Evolutionary conservation across 768 basidiomycete species (phyloP).

Genomic region (Amanita thiersii): DNA sequence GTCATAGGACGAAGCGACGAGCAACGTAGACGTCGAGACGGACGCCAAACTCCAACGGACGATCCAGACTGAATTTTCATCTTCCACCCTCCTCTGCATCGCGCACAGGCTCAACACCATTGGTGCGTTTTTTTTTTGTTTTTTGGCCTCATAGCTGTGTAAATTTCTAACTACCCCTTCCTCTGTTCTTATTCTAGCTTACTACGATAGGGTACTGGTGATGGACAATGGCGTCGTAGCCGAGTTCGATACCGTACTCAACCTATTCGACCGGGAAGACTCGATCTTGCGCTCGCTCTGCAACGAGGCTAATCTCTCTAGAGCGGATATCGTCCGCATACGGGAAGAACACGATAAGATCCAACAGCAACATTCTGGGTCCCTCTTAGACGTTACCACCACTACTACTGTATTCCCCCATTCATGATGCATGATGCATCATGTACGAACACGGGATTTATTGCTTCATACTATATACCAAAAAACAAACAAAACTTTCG

Average conservation of each 20-base stretch:
- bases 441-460: no score
- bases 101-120: conserved; percentile 56
- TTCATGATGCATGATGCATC: no score
- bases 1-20: conserved; percentile 60
- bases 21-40: conserved; percentile 54
- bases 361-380: neutral
- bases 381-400: no score
- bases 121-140: conserved; percentile 21
- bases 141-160: conserved; percentile 7
- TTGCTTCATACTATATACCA: no score
- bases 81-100: conserved; percentile 47
- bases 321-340: conserved; percentile 50
- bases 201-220: conserved; percentile 65
- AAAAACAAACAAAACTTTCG: no score
- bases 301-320: conserved; percentile 49
- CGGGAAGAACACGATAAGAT: conserved; percentile 27
- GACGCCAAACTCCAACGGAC: conserved; percentile 55
- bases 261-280: conserved; percentile 48
- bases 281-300: conserved; percentile 70
- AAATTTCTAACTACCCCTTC: neutral
- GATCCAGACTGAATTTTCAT: conserved; percentile 51
- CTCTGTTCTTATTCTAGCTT: conserved; percentile 24
- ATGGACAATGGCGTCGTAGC: conserved; percentile 64
- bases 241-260: conserved; percentile 69
- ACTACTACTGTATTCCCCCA: no score